A percentile compares a stretch with the other conserved stretches of the same genome.
phyloP scores from a whole-genome alignment of 768 basidiomycete species.

The Hericium erinaceus region DNA sequence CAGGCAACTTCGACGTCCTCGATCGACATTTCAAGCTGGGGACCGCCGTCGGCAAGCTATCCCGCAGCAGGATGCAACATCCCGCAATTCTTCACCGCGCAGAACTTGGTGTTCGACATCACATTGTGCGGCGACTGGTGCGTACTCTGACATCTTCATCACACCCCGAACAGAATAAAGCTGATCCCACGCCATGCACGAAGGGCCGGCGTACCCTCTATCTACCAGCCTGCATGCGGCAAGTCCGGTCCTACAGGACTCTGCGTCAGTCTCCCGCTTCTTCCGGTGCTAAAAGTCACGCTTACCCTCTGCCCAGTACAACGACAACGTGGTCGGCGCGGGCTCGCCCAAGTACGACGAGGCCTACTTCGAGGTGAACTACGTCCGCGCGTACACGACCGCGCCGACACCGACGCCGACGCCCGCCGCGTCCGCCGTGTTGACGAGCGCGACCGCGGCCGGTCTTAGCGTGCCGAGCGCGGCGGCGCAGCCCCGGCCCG shows the following conservation, averaged over 20 bases:
- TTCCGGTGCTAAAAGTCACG: not conserved
- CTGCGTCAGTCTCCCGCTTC: slow-evolving; percentile 26
- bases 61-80: slow-evolving; percentile 36
- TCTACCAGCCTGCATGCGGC: slow-evolving; percentile 37
- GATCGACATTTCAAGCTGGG: slow-evolving; percentile 33
- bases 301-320: slow-evolving; percentile 26
- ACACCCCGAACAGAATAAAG: too few species aligned
- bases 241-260: slow-evolving; percentile 27
- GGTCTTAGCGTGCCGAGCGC: not conserved
- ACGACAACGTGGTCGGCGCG: slow-evolving; percentile 44
- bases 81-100: slow-evolving; percentile 33
- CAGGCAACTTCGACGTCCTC: slow-evolving; percentile 22
- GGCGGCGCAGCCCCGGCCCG: not conserved
- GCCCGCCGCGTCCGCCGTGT: slow-evolving; percentile 7
- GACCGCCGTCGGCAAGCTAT: slow-evolving; percentile 35
- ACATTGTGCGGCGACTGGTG: slow-evolving; percentile 48
- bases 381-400: slow-evolving; percentile 51
- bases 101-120: slow-evolving; percentile 48
- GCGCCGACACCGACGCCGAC: slow-evolving; percentile 13
- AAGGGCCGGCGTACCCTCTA: slow-evolving; percentile 41
- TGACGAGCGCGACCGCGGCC: slow-evolving; percentile 2
- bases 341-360: slow-evolving; percentile 46
- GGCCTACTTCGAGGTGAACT: slow-evolving; percentile 61
- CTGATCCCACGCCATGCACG: not conserved
- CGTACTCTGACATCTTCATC: slow-evolving; percentile 3